Evolutionary conservation across 495 filamentous ascomycete genomes (phyloP).

Genomic region (Clohesyomyces aquaticus): DNA sequence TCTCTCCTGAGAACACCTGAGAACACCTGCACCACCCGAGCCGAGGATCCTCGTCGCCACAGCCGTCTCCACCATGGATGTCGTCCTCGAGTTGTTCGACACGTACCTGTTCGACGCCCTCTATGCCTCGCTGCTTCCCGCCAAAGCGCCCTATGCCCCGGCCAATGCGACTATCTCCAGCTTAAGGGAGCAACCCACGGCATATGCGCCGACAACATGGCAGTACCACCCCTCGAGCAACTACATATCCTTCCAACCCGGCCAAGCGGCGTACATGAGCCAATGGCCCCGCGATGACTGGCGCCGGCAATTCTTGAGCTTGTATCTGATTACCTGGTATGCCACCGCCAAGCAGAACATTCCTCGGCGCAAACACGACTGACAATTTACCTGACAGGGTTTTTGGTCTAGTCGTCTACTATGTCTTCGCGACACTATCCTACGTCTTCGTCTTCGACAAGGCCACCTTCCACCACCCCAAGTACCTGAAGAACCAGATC

Average conservation of each 20-base stretch:
- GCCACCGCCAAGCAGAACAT: neutral
- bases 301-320: slow-evolving; percentile 72
- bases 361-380: slow-evolving; percentile 30
- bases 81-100: slow-evolving; percentile 84
- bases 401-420: slow-evolving; percentile 84
- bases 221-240: slow-evolving; percentile 74
- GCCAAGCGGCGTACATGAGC: slow-evolving; percentile 80
- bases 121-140: slow-evolving; percentile 60
- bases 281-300: slow-evolving; percentile 78
- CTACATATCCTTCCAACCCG: slow-evolving; percentile 70
- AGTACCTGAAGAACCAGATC: slow-evolving; percentile 94
- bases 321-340: slow-evolving; percentile 87
- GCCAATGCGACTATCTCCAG: slow-evolving; percentile 44
- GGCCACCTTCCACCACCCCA: slow-evolving; percentile 83
- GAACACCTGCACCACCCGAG: neutral
- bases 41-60: neutral
- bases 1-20: slow-evolving; percentile 1
- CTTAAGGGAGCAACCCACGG: slow-evolving; percentile 42
- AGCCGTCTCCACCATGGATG: slow-evolving; percentile 69
- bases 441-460: slow-evolving; percentile 96
- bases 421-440: slow-evolving; percentile 77
- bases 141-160: slow-evolving; percentile 9
- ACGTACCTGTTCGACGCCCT: slow-evolving; percentile 80
- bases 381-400: slow-evolving; percentile 59
- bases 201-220: slow-evolving; percentile 50